phyloP scores from a whole-genome alignment of 306 rosid species.

The Cucumis cinereus region DNA sequence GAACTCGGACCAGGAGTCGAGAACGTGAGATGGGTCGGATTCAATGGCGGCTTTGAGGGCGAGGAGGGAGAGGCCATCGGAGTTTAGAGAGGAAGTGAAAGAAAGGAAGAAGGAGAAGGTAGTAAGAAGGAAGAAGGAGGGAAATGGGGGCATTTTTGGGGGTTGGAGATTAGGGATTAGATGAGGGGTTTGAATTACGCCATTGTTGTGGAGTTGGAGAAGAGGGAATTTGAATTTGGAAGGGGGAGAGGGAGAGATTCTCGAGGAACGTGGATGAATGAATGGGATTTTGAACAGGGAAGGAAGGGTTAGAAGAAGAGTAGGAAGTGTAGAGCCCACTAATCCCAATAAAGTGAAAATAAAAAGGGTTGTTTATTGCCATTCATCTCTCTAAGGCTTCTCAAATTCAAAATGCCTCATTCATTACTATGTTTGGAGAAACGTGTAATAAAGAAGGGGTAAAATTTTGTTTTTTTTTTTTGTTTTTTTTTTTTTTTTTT shows the following conservation, averaged over 20 bases:
- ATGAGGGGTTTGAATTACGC: not conserved
- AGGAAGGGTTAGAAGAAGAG: not conserved
- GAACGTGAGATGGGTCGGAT: conserved; percentile 35
- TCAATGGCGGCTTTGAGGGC: conserved; percentile 75
- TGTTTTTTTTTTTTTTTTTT: no score
- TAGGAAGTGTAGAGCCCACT: not conserved
- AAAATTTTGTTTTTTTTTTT: no score
- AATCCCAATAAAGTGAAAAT: not conserved
- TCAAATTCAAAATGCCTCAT: not conserved
- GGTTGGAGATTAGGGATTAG: not conserved
- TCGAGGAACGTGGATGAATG: not conserved
- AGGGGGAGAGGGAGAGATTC: not conserved
- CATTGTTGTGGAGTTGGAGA: conserved; percentile 1
- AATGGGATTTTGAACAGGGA: not conserved
- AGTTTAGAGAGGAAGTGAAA: conserved; percentile 25
- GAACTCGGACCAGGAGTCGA: conserved; percentile 46
- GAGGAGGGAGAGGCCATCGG: conserved; percentile 70
- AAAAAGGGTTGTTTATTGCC: not conserved
- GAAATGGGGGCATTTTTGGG: not conserved
- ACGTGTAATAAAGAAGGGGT: no score
- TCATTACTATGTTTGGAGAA: not conserved
- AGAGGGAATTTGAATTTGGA: not conserved
- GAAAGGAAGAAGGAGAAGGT: not conserved
- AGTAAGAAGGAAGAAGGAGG: not conserved
- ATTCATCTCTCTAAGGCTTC: not conserved